Conservation (phyloP, 139 green algal species). For the Spirogloea muscicola region DNA sequence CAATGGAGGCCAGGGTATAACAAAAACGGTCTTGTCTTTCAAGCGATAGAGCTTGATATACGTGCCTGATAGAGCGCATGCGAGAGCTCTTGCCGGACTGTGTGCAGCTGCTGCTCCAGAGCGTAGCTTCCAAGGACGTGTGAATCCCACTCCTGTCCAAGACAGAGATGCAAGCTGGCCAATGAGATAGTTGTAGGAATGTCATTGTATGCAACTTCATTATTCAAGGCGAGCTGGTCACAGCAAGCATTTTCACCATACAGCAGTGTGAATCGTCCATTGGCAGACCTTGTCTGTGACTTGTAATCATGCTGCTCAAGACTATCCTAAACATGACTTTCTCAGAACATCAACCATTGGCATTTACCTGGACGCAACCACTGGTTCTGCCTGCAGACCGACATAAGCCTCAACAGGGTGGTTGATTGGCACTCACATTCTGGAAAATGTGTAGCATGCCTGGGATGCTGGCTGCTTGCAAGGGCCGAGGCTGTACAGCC, state of each 20-base stretch:
- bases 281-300: background rate
- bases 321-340: too few relatives aligned
- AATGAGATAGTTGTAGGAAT: background rate
- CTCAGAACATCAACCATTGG: background rate
- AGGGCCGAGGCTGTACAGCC: constrained; percentile 74
- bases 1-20: too few relatives aligned
- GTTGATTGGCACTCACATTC: constrained; percentile 62
- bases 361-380: background rate
- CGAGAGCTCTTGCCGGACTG: constrained; percentile 76
- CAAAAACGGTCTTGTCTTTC: too few relatives aligned
- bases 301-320: too few relatives aligned
- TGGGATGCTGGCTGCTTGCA: constrained; percentile 80
- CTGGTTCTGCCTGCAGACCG: background rate
- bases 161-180: background rate
- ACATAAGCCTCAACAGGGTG: background rate
- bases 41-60: too few relatives aligned
- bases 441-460: constrained; percentile 88
- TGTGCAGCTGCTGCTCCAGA: constrained; percentile 71
- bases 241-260: background rate
- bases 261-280: background rate
- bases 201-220: background rate
- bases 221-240: background rate
- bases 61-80: constrained; percentile 84
- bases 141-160: constrained; percentile 84
- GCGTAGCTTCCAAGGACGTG: constrained; percentile 84